Base-by-base conservation (phyloP, 1,139 yeast genomes). In the Yamadazyma oceani region DNA sequence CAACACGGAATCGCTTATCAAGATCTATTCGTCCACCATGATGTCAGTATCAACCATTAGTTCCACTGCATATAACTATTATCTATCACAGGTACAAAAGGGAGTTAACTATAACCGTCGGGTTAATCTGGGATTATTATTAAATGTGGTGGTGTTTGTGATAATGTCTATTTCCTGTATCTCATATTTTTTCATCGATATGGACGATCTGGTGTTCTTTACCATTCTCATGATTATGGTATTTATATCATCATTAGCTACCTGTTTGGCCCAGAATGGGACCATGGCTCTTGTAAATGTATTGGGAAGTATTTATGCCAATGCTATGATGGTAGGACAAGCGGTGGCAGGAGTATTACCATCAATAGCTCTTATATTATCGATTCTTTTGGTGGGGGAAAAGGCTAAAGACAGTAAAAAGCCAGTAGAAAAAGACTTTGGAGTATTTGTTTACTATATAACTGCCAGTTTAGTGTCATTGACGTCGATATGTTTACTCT, bases 301-400 rank as follows among this genome's bases (percentile, higher is more conserved):
- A 3, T 70, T 81, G 57, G 94, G 95, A 2, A 78, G 88, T 3
- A 72, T 79, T 2, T 87, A 81, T 55, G 87, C 90, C 12, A 95
- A 90, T 53, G 95, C 86, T 0, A 85, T 85, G 3, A 86, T 92
- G 85, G 89, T 89, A 5, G 98, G 98, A 1, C 96, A 92, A 59
- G 96, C 96, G 0, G 68, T 90, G 11, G 89, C 97, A 0, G 97
- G 97, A 1, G 95, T 90, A 0, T 65, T 90, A 35, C 97, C 97
- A 1, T 80, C 96, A 0, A 60, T 84, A 12, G 84, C 95, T 0
- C 67, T 89, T 37, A 80, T 90, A 34, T 36, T 78, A 1, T 78
- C 90, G 1, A 61, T 69, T 10, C 73, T 83, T 30, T 46, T 78
- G 28, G 57, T 75, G 3, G 77, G 76, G 6, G 58, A 56, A 11